phyloP scores from a whole-genome alignment of 768 basidiomycete genomes.

The Leccinum uliginosum region DNA sequence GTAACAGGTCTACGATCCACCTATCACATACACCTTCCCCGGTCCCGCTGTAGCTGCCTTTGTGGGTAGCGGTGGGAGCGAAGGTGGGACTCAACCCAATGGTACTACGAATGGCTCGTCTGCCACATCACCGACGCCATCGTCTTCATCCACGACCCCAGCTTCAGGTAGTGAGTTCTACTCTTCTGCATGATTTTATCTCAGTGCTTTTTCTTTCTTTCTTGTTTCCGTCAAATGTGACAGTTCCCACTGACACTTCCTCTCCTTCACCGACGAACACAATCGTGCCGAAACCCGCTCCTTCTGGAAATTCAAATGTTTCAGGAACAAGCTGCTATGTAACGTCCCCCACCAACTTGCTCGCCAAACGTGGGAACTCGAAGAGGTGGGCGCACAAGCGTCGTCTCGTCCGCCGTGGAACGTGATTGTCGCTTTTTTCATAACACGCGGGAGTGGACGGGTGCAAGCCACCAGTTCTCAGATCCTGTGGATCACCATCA shows the following conservation, averaged over 20 bases:
- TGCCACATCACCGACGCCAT: slow-evolving; percentile 6
- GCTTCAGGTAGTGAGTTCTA: slow-evolving; percentile 17
- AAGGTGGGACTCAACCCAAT: slow-evolving; percentile 22
- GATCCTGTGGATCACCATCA: not conserved
- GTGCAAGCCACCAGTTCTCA: not conserved
- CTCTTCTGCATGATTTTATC: not conserved
- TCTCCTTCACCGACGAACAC: slow-evolving; percentile 7
- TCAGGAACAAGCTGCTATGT: slow-evolving; percentile 18
- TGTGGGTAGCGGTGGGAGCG: slow-evolving; percentile 18
- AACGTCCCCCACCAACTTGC: slow-evolving; percentile 8
- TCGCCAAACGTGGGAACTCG: slow-evolving; percentile 15
- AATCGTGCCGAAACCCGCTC: not conserved
- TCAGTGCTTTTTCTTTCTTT: not conserved
- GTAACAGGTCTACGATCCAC: slow-evolving; percentile 29
- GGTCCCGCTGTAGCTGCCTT: slow-evolving; percentile 48
- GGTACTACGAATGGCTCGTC: slow-evolving; percentile 17
- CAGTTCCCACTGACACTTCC: slow-evolving; percentile 24
- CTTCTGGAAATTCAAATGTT: slow-evolving; percentile 5
- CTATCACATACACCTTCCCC: slow-evolving; percentile 45
- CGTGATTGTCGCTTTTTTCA: not conserved
- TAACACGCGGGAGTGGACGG: not conserved
- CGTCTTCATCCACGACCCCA: slow-evolving; percentile 13
- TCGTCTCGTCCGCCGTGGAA: slow-evolving; percentile 19
- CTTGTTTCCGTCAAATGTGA: slow-evolving; percentile 7
- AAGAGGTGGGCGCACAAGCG: slow-evolving; percentile 21